phyloP scores from a whole-genome alignment of 257 asterid species.

The Nemophila menziesii region DNA sequence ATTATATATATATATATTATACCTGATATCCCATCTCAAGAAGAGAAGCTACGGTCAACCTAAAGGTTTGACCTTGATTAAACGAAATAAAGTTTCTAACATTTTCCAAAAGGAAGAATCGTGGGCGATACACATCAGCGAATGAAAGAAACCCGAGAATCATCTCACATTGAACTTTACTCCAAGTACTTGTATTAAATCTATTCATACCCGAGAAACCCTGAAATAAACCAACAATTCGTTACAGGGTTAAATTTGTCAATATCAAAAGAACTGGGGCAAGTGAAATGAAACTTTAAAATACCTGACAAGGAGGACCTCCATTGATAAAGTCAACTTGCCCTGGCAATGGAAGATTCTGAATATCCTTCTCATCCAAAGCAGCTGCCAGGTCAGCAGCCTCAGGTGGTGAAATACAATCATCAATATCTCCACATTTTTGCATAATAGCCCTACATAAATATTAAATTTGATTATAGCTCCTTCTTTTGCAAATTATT shows the following conservation, averaged over 20 bases:
- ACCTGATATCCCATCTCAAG: slow-evolving; percentile 99
- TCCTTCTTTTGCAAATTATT: not conserved
- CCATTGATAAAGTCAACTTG: slow-evolving; percentile 95
- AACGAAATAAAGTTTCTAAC: slow-evolving; percentile 89
- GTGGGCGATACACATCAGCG: slow-evolving; percentile 90
- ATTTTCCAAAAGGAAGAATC: slow-evolving; percentile 84
- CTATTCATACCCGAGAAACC: slow-evolving; percentile 98
- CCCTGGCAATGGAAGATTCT: slow-evolving; percentile 78
- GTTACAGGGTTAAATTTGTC: slow-evolving; percentile 6
- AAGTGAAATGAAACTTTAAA: slow-evolving; percentile 18
- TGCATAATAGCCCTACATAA: slow-evolving; percentile 81
- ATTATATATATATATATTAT: no score
- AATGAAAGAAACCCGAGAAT: slow-evolving; percentile 84
- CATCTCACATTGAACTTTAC: slow-evolving; percentile 98
- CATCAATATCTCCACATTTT: slow-evolving; percentile 78
- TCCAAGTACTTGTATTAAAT: slow-evolving; percentile 88
- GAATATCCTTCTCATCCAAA: slow-evolving; percentile 42
- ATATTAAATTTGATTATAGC: slow-evolving; percentile 9
- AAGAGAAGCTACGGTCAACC: slow-evolving; percentile 77
- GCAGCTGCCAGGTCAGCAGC: slow-evolving; percentile 66
- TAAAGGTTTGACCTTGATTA: slow-evolving; percentile 95
- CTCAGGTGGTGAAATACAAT: slow-evolving; percentile 82
- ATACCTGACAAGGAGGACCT: slow-evolving; percentile 98
- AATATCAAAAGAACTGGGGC: slow-evolving; percentile 2
- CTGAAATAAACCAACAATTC: slow-evolving; percentile 33